Base-by-base conservation (phyloP, 1,139 yeast species). In the Candida sp. region DNA sequence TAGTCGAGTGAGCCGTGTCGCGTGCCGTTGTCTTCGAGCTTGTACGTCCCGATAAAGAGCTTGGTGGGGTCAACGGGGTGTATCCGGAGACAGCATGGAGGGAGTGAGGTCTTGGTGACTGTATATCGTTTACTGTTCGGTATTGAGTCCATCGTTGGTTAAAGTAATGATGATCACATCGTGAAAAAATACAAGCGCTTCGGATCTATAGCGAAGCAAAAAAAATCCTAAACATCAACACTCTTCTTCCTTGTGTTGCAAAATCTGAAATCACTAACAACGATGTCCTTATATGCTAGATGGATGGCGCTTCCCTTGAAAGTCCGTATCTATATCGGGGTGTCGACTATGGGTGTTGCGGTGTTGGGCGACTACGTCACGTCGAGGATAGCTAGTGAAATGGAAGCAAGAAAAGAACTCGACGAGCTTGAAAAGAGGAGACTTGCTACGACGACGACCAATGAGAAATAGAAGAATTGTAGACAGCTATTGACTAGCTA, bases 1-100 rank as follows among this genome's bases (percentile, higher is more conserved):
- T 86, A 67, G 57, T 92, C 97, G 3, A 94, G 67, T 0, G 94
- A 75, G 0, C 99, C 99, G 49, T 81, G 78, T 52, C 97, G 76
- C 1, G 65, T 58, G 1, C 87, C 85, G 25, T 80, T 69, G 11
- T 80, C 79, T 50, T 88, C 84, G 37, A 93, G 73, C 52, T 87
- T 83, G 64, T 94, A 94, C 0, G 97, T 90, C 0, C 98, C 98
- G 0, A 90, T 68, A 25, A 90, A 63, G 3, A 90, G 58, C 12
- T 80, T 63, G 0, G 78, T 59, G 7, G 73, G 66, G 48, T 82
- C 79, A 0, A 61, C 54, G 0, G 91, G 90, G 49, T 83, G 84
- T 7, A 83, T 75, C 44, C 85, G 72, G 7, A 93, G 68, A 50
- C 92, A 86, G 63, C 98, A 94, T 1, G 98, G 98, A 0, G 98